Base-by-base conservation (phyloP, 1,139 yeast species). In the Candida freyschussii region DNA sequence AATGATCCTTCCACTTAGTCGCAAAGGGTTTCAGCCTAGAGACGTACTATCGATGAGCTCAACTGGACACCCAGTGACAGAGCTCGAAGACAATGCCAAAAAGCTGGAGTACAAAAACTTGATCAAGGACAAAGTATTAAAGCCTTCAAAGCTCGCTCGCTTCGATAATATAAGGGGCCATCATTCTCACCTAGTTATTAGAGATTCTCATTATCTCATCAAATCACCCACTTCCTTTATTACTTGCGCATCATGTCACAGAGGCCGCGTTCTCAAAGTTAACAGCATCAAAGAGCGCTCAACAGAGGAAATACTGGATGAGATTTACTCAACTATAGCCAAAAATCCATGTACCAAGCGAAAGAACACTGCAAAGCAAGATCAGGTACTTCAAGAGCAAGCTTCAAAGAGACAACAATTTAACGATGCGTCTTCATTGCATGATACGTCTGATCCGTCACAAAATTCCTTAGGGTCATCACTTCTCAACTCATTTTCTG, bases 211-310 rank as follows among this genome's bases (percentile, higher is more conserved):
- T 18, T 49, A 49, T 21, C 34, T 48, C 10, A 43, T 42, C 13
- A 47, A 45, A 24, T 33, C 43, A 9, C 53, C 53, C 5, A 45
- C 52, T 5, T 44, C 47, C 1, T 49, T 49, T 36, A 48, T 49
- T 17, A 48, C 53, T 1, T 49, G 53, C 30, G 40, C 53, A 2
- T 41, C 48, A 1, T 49, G 53, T 15, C 53, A 49, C 26, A 29
- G 53, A 23, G 53, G 53, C 3, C 44, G 52, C 16, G 52, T 49
- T 5, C 31, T 49, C 17, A 49, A 45, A 34, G 36, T 49, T 15
- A 22, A 35, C 9, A 32, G 44, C 15, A 44, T 49, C 13, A 28
- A 43, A 30, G 48, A 45, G 10, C 30, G 37, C 19, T 12, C 39
- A 3, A 45, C 51, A 4, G 42, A 41, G n/a, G 39, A 40, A 3